Conservation (phyloP, 2,329 filamentous ascomycete species). For the Scytalidium sp. region DNA sequence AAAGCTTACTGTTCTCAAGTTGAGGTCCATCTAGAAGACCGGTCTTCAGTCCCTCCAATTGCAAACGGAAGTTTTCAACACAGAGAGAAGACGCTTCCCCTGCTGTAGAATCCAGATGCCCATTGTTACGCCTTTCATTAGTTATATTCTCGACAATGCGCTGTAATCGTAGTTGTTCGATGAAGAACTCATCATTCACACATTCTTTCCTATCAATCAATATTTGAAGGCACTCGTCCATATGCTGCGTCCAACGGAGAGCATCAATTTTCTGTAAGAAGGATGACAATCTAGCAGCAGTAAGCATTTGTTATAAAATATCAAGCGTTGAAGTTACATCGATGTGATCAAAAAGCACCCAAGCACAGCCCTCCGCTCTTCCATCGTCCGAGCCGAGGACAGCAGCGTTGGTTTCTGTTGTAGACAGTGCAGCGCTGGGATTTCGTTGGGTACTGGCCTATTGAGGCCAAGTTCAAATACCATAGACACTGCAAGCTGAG, state of each 20-base stretch:
- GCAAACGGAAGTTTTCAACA: background rate
- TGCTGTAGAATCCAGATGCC: no score
- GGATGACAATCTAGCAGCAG: constrained; percentile 29
- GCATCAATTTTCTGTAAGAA: constrained; percentile 46
- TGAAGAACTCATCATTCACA: constrained; percentile 47
- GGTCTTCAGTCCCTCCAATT: background rate
- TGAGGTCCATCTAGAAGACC: background rate
- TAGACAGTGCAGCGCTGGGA: constrained; percentile 6
- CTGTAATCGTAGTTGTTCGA: constrained; percentile 34
- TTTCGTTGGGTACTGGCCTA: constrained; percentile 14
- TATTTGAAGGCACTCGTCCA: constrained; percentile 53
- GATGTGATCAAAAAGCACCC: constrained; percentile 43
- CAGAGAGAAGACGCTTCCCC: background rate
- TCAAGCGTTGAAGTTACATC: constrained; percentile 25
- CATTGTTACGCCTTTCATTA: no score
- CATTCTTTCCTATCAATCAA: constrained; percentile 44
- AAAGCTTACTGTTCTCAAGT: background rate
- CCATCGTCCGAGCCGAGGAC: constrained; percentile 35
- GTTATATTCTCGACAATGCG: constrained; percentile 20
- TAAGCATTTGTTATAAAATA: constrained; percentile 8
- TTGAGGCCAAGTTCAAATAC: constrained; percentile 13
- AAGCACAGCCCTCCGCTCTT: constrained; percentile 47
- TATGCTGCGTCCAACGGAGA: constrained; percentile 54
- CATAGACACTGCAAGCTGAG: constrained; percentile 13
- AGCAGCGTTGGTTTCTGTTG: constrained; percentile 1